These are phyloP conservation scores for Ganoderma lucidum DNA, from an alignment of 1,284 basidiomycete species.

Conservation along the genomic window DNA sequence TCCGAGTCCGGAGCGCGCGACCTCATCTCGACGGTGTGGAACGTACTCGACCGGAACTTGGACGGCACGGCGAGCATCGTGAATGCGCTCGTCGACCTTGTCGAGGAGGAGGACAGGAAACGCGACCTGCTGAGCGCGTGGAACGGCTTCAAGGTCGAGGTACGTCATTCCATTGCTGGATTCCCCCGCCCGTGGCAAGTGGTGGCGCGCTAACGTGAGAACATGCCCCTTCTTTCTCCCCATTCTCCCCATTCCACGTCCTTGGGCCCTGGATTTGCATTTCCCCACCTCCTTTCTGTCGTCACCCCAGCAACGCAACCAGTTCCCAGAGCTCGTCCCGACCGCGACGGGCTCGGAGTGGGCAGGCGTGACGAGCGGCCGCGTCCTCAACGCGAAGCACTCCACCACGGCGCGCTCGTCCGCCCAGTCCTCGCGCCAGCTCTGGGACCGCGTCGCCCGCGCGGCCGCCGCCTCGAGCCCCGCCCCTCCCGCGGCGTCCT, in stretches of 20 bases:
- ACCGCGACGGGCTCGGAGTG: conserved; percentile 69
- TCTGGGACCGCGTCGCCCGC: conserved; percentile 90
- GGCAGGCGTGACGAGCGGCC: conserved; percentile 81
- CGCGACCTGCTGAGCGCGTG: conserved; percentile 78
- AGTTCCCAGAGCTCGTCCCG: conserved; percentile 84
- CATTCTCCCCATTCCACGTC: background rate
- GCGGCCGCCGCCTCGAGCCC: conserved; percentile 74
- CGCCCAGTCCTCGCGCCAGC: conserved; percentile 65
- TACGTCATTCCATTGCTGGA: conserved; percentile 41
- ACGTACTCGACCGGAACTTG: conserved; percentile 80
- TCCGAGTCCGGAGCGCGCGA: conserved; percentile 87
- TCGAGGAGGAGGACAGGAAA: conserved; percentile 91
- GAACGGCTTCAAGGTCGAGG: conserved; percentile 88
- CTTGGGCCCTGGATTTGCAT: conserved; percentile 4
- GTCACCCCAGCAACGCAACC: conserved; percentile 71
- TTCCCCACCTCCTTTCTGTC: background rate
- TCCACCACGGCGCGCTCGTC: conserved; percentile 67
- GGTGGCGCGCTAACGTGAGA: conserved; percentile 5
- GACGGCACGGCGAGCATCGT: conserved; percentile 84
- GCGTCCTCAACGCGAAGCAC: conserved; percentile 86
- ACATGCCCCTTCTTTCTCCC: background rate
- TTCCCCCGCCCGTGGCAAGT: background rate
- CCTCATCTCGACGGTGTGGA: conserved; percentile 88
- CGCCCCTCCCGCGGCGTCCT: conserved; percentile 39
- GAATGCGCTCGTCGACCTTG: conserved; percentile 79